Evolutionary conservation across 768 basidiomycete species (phyloP), one percentile per base, ranked within the genome.

Genomic region (Macrolepiota fuliginosa): DNA sequence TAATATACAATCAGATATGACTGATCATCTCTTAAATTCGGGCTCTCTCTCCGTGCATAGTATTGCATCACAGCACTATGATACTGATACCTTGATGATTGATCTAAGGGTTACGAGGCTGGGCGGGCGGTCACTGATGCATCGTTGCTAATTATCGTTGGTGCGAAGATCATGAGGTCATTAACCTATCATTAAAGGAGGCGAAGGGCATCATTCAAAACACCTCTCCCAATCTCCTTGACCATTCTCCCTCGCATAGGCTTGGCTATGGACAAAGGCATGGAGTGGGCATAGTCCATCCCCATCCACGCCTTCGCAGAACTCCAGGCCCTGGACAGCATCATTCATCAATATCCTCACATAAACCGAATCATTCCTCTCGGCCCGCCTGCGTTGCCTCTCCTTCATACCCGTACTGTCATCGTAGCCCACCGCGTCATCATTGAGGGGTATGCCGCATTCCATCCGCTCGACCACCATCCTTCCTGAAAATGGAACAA

Each of bases 281-380:
- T 79, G 72, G 51, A 96, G 67, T 54, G 75, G 71, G 68, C 92
- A 95, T 62, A 94, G 54, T 9, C 89, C 85, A 54, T 85, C 69
- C 47, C 72, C 64, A 32, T 70, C 65, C 4, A 77, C 83, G 17
- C 77, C 47, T n/a, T 42, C 80, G 67, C 89, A 91, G 68, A 91
- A 88, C 54, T 73, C 76, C 39, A 89, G 68, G 0, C 84, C 81
- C 70, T 88, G 86, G 35, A 90, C 67, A 4, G 81, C 87, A 64
- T 94, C 90, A 63, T 93, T 90, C 59, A 95, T 85, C 22, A 94
- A 73, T 19, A 95, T 78, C 64, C 93, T 77, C 29, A 95, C 83
- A 66, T 81, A 87, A 64, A 79, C 47, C 19, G 25, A 35, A 25
- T 19, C 40, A 7, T 35, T 27, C 32, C 25, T 27, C 7, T 15